Evolutionary conservation across 108 stramenopile genomes (phyloP), one percentile per base, ranked within the genome.

Genomic region (Fragilaria radians): DNA sequence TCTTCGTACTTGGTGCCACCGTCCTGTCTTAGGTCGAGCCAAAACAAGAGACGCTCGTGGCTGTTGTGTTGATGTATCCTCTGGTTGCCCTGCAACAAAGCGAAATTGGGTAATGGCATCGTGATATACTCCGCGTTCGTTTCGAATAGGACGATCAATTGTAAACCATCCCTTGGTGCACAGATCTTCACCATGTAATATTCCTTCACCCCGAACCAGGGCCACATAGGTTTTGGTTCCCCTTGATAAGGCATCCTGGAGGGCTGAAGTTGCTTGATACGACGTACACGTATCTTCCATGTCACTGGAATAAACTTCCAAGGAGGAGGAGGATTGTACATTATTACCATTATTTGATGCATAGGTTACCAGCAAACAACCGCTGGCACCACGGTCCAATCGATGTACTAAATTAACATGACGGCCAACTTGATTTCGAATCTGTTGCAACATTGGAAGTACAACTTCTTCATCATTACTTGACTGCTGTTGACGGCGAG

Each of bases 1-100:
- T 5, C 79, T 60, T n/a, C 91, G 82, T 29, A 93, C 83, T 59
- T 93, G 91, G 63, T 93, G 91, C 88, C 88, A 93, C 19, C 88
- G 77, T 32, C 91, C 91, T 24, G 80, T 81, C 32, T 52, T 48
- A 1, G 88, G 88, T 46, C 85, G 63, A n/a, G 87, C 87, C 59
- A 89, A 52, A 1, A 92, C 91, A 1, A 92, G 49, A 25, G 74
- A 74, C 22, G 83, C 79, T 28, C 91, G 59, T 7, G 85, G 74
- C 4, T 61, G 65, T 48, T 78, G 76, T 5, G 63, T 45, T n/a
- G 29, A 57, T 25, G 59, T 50, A 18, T 63, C 74, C 48, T 58
- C 61, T 31, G 68, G 76, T 48, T 85, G 81, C 3, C 90, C 90
- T 17, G 81, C 87, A 31, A 91, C 60, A 55, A 86, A 88, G 5